These are phyloP conservation scores for Skeletonema potamos DNA, from an alignment of 108 stramenopile genomes.

Conservation along the genomic window DNA sequence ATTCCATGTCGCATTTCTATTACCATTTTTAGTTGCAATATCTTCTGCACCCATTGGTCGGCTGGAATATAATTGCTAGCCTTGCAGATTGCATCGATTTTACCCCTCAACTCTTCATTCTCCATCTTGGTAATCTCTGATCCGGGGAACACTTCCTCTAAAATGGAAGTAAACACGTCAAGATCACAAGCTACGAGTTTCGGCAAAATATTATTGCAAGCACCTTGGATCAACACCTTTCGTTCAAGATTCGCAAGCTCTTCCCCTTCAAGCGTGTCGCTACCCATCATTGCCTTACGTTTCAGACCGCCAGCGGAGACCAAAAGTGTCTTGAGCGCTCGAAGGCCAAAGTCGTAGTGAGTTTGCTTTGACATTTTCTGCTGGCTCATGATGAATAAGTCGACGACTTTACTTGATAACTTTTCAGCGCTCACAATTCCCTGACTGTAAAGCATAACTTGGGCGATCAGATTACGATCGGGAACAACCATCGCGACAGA, in stretches of 20 bases:
- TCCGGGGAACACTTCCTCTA: conserved; percentile 91
- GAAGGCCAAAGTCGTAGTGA: conserved; percentile 99
- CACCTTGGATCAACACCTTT: conserved; percentile 83
- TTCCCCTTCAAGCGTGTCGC: conserved; percentile 52
- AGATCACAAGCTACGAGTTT: conserved; percentile 95
- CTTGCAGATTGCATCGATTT: conserved; percentile 74
- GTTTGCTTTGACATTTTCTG: conserved; percentile 90
- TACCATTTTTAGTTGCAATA: conserved; percentile 94
- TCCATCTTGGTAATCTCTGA: conserved; percentile 78
- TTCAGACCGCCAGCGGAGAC: conserved; percentile 99
- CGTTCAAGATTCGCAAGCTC: conserved; percentile 65
- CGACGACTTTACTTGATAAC: conserved; percentile 89
- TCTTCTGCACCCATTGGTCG: conserved; percentile 91
- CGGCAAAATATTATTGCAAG: conserved; percentile 96
- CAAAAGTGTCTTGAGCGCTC: conserved; percentile 96
- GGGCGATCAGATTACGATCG: conserved; percentile 95
- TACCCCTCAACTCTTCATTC: conserved; percentile 66
- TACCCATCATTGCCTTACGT: conserved; percentile 77
- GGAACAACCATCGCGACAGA: conserved; percentile 98
- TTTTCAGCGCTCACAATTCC: conserved; percentile 96
- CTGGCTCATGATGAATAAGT: conserved; percentile 91
- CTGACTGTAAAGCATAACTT: conserved; percentile 98
- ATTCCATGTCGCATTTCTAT: conserved; percentile 79
- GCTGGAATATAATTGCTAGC: conserved; percentile 53
- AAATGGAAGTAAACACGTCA: conserved; percentile 76